A percentile compares a stretch with the other conserved stretches of the same genome.
phyloP scores from a whole-genome alignment of 768 basidiomycete genomes.

The Pisolithus sp. region DNA sequence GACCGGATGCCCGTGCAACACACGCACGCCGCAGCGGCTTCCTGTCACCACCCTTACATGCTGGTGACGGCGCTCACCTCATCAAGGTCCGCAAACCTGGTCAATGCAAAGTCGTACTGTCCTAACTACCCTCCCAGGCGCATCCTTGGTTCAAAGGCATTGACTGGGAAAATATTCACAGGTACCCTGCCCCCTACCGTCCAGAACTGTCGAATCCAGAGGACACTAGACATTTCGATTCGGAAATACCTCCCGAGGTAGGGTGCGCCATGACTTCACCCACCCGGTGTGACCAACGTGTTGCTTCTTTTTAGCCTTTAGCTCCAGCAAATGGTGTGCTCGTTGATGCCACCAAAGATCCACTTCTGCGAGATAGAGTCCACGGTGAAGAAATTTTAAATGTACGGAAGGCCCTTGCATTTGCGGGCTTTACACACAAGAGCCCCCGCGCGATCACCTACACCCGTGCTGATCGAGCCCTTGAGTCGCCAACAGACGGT shows the following conservation, averaged over 20 bases:
- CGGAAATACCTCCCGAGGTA: conserved; percentile 90
- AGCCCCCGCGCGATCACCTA: conserved; percentile 77
- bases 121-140: conserved; percentile 36
- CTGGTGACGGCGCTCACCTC: conserved; percentile 78
- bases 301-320: conserved; percentile 58
- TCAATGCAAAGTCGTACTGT: conserved; percentile 15
- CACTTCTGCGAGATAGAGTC: conserved; percentile 75
- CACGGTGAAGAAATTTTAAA: conserved; percentile 85
- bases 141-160: conserved; percentile 91
- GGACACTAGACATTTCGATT: conserved; percentile 93
- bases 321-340: conserved; percentile 83
- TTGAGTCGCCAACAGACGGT: conserved; percentile 50
- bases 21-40: conserved; percentile 73
- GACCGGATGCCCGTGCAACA: conserved; percentile 73
- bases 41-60: conserved; percentile 43
- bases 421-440: conserved; percentile 89
- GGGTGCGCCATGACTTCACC: conserved; percentile 20
- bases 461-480: conserved; percentile 66
- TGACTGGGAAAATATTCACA: conserved; percentile 85
- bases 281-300: conserved; percentile 24
- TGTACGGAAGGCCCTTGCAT: conserved; percentile 86
- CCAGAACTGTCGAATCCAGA: conserved; percentile 77
- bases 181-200: conserved; percentile 78
- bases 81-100: conserved; percentile 61
- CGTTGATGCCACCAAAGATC: conserved; percentile 82